phyloP scores from a whole-genome alignment of 345 rosid genomes.

The Ceriops decandra region DNA sequence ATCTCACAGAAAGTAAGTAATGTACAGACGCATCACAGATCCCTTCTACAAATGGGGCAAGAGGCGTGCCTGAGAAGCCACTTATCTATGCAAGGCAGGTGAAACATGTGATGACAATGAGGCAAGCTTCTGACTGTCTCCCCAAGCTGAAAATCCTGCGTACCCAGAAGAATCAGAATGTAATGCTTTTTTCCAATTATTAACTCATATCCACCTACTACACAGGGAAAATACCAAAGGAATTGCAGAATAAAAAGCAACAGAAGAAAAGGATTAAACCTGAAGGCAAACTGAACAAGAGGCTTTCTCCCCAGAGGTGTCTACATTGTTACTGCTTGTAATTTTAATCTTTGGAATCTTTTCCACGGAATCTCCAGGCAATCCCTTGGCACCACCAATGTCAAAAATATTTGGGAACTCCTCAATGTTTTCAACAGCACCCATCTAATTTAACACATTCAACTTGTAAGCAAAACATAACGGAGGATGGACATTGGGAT shows the following conservation, averaged over 20 bases:
- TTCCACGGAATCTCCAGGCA: slow-evolving; percentile 73
- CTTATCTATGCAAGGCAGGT: slow-evolving; percentile 93
- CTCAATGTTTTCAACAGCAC: slow-evolving; percentile 77
- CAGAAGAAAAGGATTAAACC: slow-evolving; percentile 33
- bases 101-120: slow-evolving; percentile 97
- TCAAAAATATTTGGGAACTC: slow-evolving; percentile 83
- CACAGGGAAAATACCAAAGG: not conserved
- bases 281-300: slow-evolving; percentile 97
- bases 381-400: slow-evolving; percentile 69
- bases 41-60: slow-evolving; percentile 94
- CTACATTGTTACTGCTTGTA: slow-evolving; percentile 52
- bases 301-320: slow-evolving; percentile 73
- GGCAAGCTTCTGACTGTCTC: slow-evolving; percentile 94
- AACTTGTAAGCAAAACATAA: slow-evolving; percentile 12
- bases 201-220: not conserved
- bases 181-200: not conserved
- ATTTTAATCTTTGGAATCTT: slow-evolving; percentile 82
- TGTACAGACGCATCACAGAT: slow-evolving; percentile 47
- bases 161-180: not conserved
- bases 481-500: not conserved
- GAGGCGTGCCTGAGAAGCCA: slow-evolving; percentile 90
- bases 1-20: slow-evolving; percentile 6
- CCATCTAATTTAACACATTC: slow-evolving; percentile 55
- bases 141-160: slow-evolving; percentile 91
- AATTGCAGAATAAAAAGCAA: not conserved